Evolutionary conservation across 805 yeast genomes (phyloP).

Genomic region (Lipomyces sp.): DNA sequence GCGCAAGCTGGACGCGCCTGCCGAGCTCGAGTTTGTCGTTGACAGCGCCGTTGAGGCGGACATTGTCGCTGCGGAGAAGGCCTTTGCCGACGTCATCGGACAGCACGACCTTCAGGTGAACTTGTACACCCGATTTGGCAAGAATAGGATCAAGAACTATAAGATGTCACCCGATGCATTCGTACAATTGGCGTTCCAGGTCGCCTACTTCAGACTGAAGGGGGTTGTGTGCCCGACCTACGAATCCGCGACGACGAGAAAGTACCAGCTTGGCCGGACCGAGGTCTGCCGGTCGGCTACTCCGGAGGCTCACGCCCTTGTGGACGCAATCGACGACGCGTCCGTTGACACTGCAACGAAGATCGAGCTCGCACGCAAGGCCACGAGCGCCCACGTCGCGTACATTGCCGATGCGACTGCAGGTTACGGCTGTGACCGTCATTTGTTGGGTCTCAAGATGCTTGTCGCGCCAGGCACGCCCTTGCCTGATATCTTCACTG

Average conservation of each 20-base stretch:
- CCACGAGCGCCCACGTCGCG: constrained; percentile 68
- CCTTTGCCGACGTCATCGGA: constrained; percentile 56
- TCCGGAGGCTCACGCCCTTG: constrained; percentile 64
- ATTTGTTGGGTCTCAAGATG: constrained; percentile 81
- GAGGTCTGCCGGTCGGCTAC: constrained; percentile 90
- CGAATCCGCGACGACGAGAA: constrained; percentile 93
- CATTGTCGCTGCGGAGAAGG: constrained; percentile 54
- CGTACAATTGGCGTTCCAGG: constrained; percentile 84
- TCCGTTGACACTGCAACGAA: constrained; percentile 52
- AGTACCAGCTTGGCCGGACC: constrained; percentile 84
- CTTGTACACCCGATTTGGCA: constrained; percentile 83
- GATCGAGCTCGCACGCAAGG: constrained; percentile 63
- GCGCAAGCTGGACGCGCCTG: constrained; percentile 34
- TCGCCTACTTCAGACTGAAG: constrained; percentile 80
- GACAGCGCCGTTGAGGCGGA: constrained; percentile 49
- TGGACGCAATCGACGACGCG: constrained; percentile 66
- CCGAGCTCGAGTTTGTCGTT: constrained; percentile 51
- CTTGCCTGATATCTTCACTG: constrained; percentile 64
- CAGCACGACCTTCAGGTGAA: constrained; percentile 74
- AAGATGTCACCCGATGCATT: constrained; percentile 91
- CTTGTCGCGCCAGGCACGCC: constrained; percentile 57
- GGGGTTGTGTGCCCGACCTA: constrained; percentile 86
- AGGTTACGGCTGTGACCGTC: constrained; percentile 92
- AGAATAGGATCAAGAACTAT: constrained; percentile 75
- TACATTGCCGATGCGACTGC: constrained; percentile 74